phyloP scores from a whole-genome alignment of 768 basidiomycete genomes.

The Agaricus sinodeliciosus region DNA sequence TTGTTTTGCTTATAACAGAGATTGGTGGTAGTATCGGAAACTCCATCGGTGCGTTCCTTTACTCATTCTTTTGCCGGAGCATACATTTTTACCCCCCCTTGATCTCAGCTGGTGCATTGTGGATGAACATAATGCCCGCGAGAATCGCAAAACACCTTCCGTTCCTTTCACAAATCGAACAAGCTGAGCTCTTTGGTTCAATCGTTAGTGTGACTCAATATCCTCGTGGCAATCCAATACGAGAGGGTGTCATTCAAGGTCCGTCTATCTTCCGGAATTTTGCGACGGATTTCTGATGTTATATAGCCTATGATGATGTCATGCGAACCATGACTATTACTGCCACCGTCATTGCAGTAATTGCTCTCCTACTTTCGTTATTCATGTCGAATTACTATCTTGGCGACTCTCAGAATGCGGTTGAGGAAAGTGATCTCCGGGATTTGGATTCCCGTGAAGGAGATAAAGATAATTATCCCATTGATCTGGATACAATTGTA shows the following conservation, averaged over 20 bases:
- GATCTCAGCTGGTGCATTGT: constrained; percentile 50
- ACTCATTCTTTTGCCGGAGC: not conserved
- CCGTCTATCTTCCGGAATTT: constrained; percentile 16
- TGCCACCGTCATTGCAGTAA: constrained; percentile 44
- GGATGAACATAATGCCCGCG: constrained; percentile 60
- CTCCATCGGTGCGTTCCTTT: constrained; percentile 41
- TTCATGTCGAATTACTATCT: constrained; percentile 64
- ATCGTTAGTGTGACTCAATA: constrained; percentile 44
- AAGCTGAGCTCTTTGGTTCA: constrained; percentile 45
- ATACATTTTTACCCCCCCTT: too few species aligned
- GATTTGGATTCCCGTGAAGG: constrained; percentile 2
- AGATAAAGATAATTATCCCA: too few species aligned
- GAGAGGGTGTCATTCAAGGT: constrained; percentile 58
- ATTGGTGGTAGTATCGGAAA: constrained; percentile 61
- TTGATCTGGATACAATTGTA: too few species aligned
- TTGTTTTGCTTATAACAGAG: constrained; percentile 64
- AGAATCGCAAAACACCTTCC: constrained; percentile 53
- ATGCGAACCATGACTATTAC: constrained; percentile 52
- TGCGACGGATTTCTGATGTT: not conserved
- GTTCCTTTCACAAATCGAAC: constrained; percentile 33
- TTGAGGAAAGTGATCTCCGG: constrained; percentile 36
- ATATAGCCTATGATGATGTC: constrained; percentile 45
- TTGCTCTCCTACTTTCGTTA: constrained; percentile 53
- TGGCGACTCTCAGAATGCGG: constrained; percentile 64
- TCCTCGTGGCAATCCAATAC: constrained; percentile 48